Evolutionary conservation across 306 rosid genomes (phyloP).

Genomic region (Quercus parvula): DNA sequence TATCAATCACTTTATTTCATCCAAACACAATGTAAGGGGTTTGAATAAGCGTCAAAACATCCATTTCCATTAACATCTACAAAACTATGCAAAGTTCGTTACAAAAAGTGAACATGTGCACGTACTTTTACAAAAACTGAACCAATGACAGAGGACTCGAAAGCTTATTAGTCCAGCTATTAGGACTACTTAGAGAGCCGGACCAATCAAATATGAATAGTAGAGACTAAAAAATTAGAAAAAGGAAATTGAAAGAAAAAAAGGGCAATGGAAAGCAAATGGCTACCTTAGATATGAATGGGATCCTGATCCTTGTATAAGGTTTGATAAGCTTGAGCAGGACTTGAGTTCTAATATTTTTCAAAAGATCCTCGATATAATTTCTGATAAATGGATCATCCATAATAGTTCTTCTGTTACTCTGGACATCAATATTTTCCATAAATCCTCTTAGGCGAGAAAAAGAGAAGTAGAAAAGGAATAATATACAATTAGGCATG

Average conservation of each 20-base stretch:
- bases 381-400: slow-evolving; percentile 94
- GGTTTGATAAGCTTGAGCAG: slow-evolving; percentile 95
- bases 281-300: slow-evolving; percentile 89
- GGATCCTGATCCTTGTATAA: slow-evolving; percentile 92
- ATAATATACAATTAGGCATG: neutral
- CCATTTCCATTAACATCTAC: neutral
- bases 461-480: slow-evolving; percentile 9
- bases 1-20: too few relatives aligned
- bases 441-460: slow-evolving; percentile 18
- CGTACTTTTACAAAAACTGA: neutral
- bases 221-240: too few relatives aligned
- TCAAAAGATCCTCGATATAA: slow-evolving; percentile 93
- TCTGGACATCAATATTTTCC: slow-evolving; percentile 22
- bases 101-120: too few relatives aligned
- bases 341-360: slow-evolving; percentile 97
- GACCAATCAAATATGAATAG: neutral
- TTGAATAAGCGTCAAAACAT: neutral
- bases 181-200: neutral
- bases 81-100: neutral
- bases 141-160: neutral
- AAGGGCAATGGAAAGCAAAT: neutral
- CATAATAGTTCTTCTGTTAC: slow-evolving; percentile 91
- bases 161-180: neutral
- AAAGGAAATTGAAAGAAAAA: neutral
- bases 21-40: neutral